Base-by-base conservation (phyloP, 192 early-diverging fungal genomes). In the Globomyces pollinis-pini region DNA sequence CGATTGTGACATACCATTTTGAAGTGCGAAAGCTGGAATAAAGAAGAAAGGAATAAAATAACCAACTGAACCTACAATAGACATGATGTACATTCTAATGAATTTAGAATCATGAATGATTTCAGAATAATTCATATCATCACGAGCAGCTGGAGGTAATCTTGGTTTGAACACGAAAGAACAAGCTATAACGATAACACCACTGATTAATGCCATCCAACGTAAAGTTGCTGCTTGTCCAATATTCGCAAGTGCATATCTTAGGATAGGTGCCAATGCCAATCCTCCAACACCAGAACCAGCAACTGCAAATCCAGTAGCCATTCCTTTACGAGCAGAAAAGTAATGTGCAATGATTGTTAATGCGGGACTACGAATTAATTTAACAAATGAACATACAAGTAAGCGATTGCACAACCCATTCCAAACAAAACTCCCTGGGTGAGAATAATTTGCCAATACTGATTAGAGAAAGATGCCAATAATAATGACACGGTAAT, bases 371-470 rank as follows among this genome's bases (percentile, higher is more conserved):
- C n/a, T n/a, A n/a, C n/a, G n/a, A n/a, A n/a, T n/a, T n/a, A n/a
- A n/a, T n/a, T n/a, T n/a, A n/a, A n/a, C n/a, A n/a, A n/a, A n/a
- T n/a, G n/a, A n/a, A n/a, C n/a, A n/a, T n/a, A n/a, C n/a, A 86
- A 78, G 39, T 81, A 83, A 13, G 84, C 49, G 32, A 93, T 65
- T 8, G 77, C 77, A 13, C 74, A 66, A 4, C 87, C 88, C 21
- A 88, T 59, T 2, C 90, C 90, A 65, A 87, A 84, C 56, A 93
- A 38, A 3, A 88, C 58, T 7, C 86, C 86, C 63, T 90, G 88
- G 1, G 88, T 79, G 28, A 88, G 60, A 39, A 86, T 77, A 13
- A 91, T 65, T 31, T 91, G 87, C 87, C 87, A 89, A 0, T 86
- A 64, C 30, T 74, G 23, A 0, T 45, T 62, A 34, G 66, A 45